Evolutionary conservation across 805 yeast genomes (phyloP), one percentile per base, ranked within the genome.

Genomic region (Ascoidea tarda): DNA sequence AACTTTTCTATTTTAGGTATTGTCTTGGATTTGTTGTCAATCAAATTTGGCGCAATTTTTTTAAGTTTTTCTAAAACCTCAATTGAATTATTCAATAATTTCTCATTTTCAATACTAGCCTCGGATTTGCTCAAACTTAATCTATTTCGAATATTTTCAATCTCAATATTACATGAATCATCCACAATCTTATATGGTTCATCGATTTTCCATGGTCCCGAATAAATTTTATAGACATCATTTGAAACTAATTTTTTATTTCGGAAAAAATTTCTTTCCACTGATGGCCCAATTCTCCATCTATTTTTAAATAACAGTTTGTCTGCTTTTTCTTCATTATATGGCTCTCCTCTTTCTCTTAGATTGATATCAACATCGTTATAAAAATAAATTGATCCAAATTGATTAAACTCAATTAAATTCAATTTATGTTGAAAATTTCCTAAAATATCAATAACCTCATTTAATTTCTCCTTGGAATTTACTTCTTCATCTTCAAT

Each of bases 281-380:
- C 81, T 31, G 87, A 77, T n/a, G 96, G 93, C 5, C 99, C 98
- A 59, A 91, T 80, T 63, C 83, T 76, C 95, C 95, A 90, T 69
- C 96, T 78, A 56, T 77, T 74, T 51, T 71, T 69, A 49, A 86
- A 68, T 32, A 58, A 57, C 28, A 21, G 28, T 44, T 66, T 68
- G 6, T 73, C 67, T 50, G 78, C 69, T 16, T 73, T 67, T 66
- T 87, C 96, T 12, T 81, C 86, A 5, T 76, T 81, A 59, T 84
- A 87, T 64, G 59, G 62, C 48, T 62, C 65, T 6, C 60, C 62
- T 31, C 59, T 52, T 14, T 59, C 53, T 55, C 75, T 79, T 46
- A 70, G 65, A 33, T 60, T 59, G 3, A 73, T 70, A 46, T 67
- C 66, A 21, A 81, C 82, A 63, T 89, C 96, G 51, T 80, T 77